phyloP scores from a whole-genome alignment of 2,329 filamentous ascomycete species.

The Botrytis hyacinthi region DNA sequence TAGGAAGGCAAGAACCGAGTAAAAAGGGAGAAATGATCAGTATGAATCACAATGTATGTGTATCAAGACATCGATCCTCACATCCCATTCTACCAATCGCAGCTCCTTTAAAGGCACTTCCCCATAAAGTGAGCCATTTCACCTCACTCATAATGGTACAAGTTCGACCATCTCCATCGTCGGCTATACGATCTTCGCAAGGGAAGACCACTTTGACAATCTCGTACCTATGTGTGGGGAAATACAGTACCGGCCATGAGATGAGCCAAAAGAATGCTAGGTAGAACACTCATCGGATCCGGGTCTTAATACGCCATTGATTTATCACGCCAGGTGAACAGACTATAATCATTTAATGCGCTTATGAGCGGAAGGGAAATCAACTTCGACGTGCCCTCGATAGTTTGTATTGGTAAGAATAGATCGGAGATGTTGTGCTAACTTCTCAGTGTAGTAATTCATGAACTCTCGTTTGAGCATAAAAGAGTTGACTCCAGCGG shows the following conservation, averaged over 20 bases:
- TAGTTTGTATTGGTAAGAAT: constrained; percentile 66
- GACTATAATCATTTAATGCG: constrained; percentile 59
- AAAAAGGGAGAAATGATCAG: too few species aligned
- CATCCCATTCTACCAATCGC: constrained; percentile 50
- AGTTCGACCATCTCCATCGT: constrained; percentile 23
- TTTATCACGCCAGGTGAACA: constrained; percentile 62
- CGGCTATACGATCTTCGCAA: constrained; percentile 28
- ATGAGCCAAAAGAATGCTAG: constrained; percentile 67
- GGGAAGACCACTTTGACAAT: constrained; percentile 51
- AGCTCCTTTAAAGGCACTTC: constrained; percentile 55
- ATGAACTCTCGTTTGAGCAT: constrained; percentile 51
- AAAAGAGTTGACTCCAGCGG: constrained; percentile 57
- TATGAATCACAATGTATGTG: too few species aligned
- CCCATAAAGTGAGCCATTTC: constrained; percentile 64
- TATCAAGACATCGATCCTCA: constrained; percentile 53
- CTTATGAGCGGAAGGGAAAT: constrained; percentile 57
- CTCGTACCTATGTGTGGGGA: constrained; percentile 60
- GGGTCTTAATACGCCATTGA: constrained; percentile 60
- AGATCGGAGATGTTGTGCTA: constrained; percentile 52
- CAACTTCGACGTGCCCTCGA: constrained; percentile 57
- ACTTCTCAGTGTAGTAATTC: constrained; percentile 57
- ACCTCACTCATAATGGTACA: constrained; percentile 42
- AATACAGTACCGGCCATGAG: constrained; percentile 67
- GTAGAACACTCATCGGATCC: constrained; percentile 64
- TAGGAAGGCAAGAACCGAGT: neutral